Conservation (phyloP, 345 rosid species). For the Ceriops zippeliana region DNA sequence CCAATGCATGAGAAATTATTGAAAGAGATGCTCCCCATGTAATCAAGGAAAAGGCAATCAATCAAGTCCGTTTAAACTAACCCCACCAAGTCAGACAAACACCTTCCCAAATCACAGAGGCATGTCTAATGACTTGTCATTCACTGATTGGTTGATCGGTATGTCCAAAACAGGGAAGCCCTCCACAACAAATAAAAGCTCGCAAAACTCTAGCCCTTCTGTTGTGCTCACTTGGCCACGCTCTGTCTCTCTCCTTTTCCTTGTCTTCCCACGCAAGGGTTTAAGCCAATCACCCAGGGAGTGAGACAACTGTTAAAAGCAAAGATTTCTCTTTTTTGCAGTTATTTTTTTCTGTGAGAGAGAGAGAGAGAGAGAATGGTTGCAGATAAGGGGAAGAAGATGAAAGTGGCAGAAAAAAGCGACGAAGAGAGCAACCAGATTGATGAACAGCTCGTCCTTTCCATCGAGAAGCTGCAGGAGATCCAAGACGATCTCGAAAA, state of each 20-base stretch:
- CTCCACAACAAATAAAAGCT: conserved; percentile 29
- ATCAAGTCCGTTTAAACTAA: not conserved
- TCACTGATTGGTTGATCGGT: not conserved
- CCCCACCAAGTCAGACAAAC: not conserved
- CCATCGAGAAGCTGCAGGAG: conserved; percentile 95
- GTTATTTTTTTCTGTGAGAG: not conserved
- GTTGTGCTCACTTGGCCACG: conserved; percentile 7
- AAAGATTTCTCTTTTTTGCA: too few relatives aligned
- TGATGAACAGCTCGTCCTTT: conserved; percentile 73
- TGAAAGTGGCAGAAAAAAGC: conserved; percentile 51
- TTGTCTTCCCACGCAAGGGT: conserved; percentile 12
- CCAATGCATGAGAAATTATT: too few relatives aligned
- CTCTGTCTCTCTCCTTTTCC: not conserved
- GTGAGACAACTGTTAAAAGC: too few relatives aligned
- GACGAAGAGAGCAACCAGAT: conserved; percentile 68
- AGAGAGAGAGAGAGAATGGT: conserved; percentile 43
- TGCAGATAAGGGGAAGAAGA: conserved; percentile 80
- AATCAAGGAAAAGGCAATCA: too few relatives aligned
- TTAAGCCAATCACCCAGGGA: not conserved
- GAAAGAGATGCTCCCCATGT: too few relatives aligned
- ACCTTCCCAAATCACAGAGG: not conserved
- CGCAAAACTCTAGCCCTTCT: conserved; percentile 64
- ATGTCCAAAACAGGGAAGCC: not conserved
- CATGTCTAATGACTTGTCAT: conserved; percentile 7
- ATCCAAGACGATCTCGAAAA: conserved; percentile 94